Conservation (phyloP, 2,329 filamentous ascomycete genomes). For the Fusarium denticulatum region DNA sequence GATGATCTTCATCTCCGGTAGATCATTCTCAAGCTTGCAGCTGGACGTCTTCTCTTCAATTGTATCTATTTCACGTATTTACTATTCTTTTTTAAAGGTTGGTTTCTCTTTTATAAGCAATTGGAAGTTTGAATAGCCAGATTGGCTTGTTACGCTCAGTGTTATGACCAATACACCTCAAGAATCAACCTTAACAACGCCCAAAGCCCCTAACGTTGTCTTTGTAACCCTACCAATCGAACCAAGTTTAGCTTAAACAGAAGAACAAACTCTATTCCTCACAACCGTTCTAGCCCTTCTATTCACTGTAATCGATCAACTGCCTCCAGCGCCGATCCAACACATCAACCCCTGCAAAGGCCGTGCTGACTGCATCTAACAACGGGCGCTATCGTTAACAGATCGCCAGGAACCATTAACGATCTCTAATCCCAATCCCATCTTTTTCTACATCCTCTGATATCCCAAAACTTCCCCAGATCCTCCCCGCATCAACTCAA, state of each 20-base stretch:
- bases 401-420: slow-evolving; percentile 15
- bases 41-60: neutral
- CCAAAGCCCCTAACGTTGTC: neutral
- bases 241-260: neutral
- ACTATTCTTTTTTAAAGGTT: neutral
- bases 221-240: neutral
- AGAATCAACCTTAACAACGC: neutral
- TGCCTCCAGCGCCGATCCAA: neutral
- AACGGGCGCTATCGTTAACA: neutral
- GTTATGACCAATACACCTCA: neutral
- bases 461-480: slow-evolving; percentile 15
- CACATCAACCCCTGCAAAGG: slow-evolving; percentile 5
- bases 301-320: neutral
- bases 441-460: neutral
- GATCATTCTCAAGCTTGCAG: neutral
- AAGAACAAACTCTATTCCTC: neutral
- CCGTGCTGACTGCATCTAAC: slow-evolving; percentile 2
- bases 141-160: accelerated
- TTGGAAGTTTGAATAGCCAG: no score
- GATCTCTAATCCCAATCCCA: neutral
- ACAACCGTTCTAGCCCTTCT: neutral
- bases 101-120: accelerated
- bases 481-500: neutral
- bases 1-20: neutral
- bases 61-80: neutral